Base-by-base conservation (phyloP, 1,284 basidiomycete species). In the Leccinum insolens region DNA sequence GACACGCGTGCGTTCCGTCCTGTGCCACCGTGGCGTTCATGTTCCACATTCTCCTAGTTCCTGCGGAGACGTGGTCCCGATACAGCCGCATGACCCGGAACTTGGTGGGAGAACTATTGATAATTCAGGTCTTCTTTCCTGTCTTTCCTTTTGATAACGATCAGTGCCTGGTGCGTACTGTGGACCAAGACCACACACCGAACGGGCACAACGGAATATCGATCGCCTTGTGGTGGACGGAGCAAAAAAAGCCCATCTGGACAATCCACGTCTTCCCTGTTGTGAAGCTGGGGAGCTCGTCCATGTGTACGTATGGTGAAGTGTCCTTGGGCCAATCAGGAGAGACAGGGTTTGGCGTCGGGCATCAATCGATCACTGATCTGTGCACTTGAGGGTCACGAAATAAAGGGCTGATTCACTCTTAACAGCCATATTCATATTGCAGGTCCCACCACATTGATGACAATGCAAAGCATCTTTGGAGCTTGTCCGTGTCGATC, bases 121-220 rank as follows among this genome's bases (percentile, higher is more conserved):
- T 17, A 8, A 49, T 49, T 49, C 46, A 49, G 46, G n/a, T 20
- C 17, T 28, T 7, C 20, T 58, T 20, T 60, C 34, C 25, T 4
- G 64, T n/a, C 31, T 15, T 14, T 31, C 15, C 46, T 7, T 39
- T 58, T 41, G 58, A 65, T 62, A 58, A 52, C 17, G 61, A 52
- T 69, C 57, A 7, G 67, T 71, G 37, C 70, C 72, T 71, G 39
- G 25, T 15, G 31, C 22, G 20, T 14, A 11, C 44, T 39, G 55
- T 17, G 34, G 49, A 22, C 39, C n/a, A 58, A 31, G 52, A 34
- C 15, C 3, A 39, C 25, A 39, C 25, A 20, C 37, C 28, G 20
- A 62, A 55, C 6, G 4, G 22, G 15, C 46, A 55, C 60, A 63
- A 62, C 15, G 31, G n/a, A 44, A 63, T 17, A 59, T 37, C 64